A percentile compares a stretch with the other conserved stretches of the same genome.
phyloP scores from a whole-genome alignment of 495 filamentous ascomycete genomes.

The Tuber aestivum region DNA sequence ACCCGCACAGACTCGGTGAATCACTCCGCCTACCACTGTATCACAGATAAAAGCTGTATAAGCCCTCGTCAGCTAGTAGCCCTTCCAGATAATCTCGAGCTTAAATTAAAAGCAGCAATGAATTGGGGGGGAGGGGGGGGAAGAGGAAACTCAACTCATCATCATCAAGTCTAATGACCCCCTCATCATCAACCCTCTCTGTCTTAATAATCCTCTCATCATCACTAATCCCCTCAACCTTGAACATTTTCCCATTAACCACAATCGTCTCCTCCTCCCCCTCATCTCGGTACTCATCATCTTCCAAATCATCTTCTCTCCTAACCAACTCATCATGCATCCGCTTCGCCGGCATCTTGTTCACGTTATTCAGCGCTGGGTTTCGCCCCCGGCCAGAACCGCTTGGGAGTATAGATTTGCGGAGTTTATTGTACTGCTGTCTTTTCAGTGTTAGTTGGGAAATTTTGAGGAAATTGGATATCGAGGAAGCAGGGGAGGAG shows the following conservation, averaged over 20 bases:
- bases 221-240: conserved; percentile 11
- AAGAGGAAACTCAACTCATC: conserved; percentile 26
- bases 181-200: conserved; percentile 23
- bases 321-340: background rate
- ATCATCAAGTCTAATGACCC: conserved; percentile 24
- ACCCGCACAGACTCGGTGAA: background rate
- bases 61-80: background rate
- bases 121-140: background rate
- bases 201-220: conserved; percentile 18
- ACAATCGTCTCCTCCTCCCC: background rate
- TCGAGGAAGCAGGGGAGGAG: background rate
- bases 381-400: background rate
- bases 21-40: background rate
- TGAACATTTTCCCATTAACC: background rate
- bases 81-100: background rate
- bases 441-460: conserved; percentile 1
- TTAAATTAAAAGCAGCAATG: background rate
- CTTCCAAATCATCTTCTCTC: background rate
- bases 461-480: background rate
- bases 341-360: conserved; percentile 13
- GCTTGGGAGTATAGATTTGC: conserved; percentile 15
- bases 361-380: background rate
- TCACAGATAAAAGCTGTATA: background rate
- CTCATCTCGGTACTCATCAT: conserved; percentile 2
- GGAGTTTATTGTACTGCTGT: conserved; percentile 31